Evolutionary conservation across 176 grass and related monocot genomes (phyloP), one percentile per base, ranked within the genome.

Genomic region (Paspalum notatum): DNA sequence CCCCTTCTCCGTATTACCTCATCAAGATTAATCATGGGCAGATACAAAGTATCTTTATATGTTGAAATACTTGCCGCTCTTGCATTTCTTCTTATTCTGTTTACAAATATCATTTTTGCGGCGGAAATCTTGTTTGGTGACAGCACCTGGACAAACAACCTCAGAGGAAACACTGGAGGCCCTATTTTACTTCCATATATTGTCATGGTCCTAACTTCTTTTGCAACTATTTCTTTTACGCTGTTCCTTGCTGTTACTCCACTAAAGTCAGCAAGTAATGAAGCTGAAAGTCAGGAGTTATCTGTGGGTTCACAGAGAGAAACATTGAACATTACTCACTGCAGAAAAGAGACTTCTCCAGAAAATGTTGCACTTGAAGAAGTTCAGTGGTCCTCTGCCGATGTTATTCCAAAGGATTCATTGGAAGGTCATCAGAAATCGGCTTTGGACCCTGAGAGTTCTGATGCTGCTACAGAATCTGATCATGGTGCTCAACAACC

Each of bases 61-160:
- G 71, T 90, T 49, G 91, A 92, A 71, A 89, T 92, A 62, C 48
- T 83, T 16, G 69, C 83, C 39, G 79, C 85, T 38, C 74, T 92
- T 80, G 89, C 89, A 15, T 97, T 97, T 87, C 74, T 92, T 38
- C 77, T 80, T 22, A 83, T 88, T 83, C 71, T 97, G 11, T 87
- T 87, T 37, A 66, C 94, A 69, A 97, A 94, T 74, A 71, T 97
- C 68, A 92, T 97, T 26, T 97, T 97, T 75, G 60, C 43, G 56
- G 80, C 71, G 37, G 91, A 97, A 76, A 89, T 97, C 70, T 48
- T 92, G 42, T 94, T 97, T 75, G 94, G 94, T 82, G 83, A 89
- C 77, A 97, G 94, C 67, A 76, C 43, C 39, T 97, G 89, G 91
- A 90, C 87, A 83, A 92, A 94, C 54, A 86, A 68, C 42, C 66